These are phyloP conservation scores for Boletus barrowsii DNA, from an alignment of 768 basidiomycete genomes.

Conservation along the genomic window DNA sequence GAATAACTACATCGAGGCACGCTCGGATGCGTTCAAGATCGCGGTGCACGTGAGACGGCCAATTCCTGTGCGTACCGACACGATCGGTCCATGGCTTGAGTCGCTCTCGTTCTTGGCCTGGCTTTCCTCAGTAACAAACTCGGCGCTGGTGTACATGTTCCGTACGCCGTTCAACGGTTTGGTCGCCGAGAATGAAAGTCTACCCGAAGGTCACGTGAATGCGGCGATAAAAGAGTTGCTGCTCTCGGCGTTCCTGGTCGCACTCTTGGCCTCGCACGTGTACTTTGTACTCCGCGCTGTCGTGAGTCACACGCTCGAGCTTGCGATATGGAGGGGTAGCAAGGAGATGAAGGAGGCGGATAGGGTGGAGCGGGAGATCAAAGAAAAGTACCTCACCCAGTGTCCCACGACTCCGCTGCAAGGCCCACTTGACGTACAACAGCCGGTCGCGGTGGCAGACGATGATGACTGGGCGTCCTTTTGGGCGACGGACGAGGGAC, in stretches of 20 bases:
- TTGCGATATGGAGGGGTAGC: constrained; percentile 74
- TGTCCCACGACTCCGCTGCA: constrained; percentile 9
- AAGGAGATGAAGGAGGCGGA: constrained; percentile 59
- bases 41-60: constrained; percentile 80
- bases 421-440: neutral
- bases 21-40: constrained; percentile 96
- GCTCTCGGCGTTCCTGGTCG: constrained; percentile 64
- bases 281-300: constrained; percentile 63
- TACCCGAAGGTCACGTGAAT: constrained; percentile 14
- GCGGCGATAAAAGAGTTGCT: constrained; percentile 51
- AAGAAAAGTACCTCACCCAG: constrained; percentile 38
- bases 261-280: constrained; percentile 84
- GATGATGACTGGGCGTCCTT: constrained; percentile 41
- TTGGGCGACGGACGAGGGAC: constrained; percentile 72
- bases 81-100: constrained; percentile 94
- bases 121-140: constrained; percentile 84
- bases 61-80: constrained; percentile 82
- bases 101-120: constrained; percentile 85
- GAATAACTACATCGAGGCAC: constrained; percentile 83
- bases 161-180: constrained; percentile 39
- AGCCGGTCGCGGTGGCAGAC: neutral
- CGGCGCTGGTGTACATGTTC: constrained; percentile 91
- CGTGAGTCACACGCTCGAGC: constrained; percentile 69
- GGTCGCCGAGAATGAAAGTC: neutral
- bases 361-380: constrained; percentile 52